phyloP scores from a whole-genome alignment of 2,329 filamentous ascomycete species.

The Fusarium verrucosum region DNA sequence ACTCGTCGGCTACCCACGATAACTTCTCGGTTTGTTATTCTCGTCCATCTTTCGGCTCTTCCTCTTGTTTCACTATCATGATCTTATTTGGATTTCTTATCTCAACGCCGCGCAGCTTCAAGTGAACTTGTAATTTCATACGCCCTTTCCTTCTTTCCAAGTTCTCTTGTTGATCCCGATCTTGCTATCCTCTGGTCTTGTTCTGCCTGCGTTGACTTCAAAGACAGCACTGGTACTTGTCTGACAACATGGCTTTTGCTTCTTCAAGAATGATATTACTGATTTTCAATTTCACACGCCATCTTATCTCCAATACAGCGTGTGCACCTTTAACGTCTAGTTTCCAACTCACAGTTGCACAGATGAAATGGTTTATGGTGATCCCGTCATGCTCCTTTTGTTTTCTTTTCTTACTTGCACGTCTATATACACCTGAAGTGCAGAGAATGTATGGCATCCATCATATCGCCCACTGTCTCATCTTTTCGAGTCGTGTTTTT shows the following conservation, averaged over 20 bases:
- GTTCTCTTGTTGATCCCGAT: background rate
- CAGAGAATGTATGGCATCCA: constrained; percentile 33
- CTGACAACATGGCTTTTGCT: background rate
- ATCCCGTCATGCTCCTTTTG: constrained; percentile 19
- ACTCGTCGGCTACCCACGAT: constrained; percentile 39
- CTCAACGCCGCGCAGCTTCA: constrained; percentile 15
- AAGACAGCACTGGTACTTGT: background rate
- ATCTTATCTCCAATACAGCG: background rate
- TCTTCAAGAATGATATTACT: background rate
- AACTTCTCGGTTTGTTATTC: constrained; percentile 39
- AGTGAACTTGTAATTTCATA: background rate
- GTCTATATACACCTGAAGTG: constrained; percentile 37
- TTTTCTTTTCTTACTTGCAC: constrained; percentile 25
- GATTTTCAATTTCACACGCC: background rate
- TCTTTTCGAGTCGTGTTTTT: constrained; percentile 18
- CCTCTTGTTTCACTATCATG: constrained; percentile 1
- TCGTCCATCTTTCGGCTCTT: constrained; percentile 8
- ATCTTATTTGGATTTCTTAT: background rate
- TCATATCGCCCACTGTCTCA: constrained; percentile 33
- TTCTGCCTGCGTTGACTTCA: background rate
- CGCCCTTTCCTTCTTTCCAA: background rate
- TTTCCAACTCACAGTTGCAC: background rate
- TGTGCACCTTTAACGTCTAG: background rate
- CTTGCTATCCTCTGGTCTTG: background rate
- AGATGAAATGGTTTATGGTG: background rate